Base-by-base conservation (phyloP, 768 basidiomycete genomes). In the Coprinopsis cinerea region DNA sequence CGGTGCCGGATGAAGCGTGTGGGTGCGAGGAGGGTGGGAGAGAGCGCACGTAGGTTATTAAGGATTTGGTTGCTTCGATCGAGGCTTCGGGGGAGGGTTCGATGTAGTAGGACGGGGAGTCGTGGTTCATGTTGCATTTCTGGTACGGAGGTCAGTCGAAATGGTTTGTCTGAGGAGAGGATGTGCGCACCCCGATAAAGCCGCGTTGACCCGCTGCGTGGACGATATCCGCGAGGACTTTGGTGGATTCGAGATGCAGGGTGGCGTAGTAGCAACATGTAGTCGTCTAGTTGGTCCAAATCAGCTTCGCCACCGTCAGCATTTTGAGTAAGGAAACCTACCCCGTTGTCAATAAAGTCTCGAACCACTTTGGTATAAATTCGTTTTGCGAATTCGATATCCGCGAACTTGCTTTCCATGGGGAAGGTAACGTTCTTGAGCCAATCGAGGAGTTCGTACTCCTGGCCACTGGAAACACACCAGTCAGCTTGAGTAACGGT, bases 181-280 rank as follows among this genome's bases (percentile, higher is more conserved):
- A 40, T 35, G 30, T 58, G 71, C 83, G 48, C 70, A 91, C 90
- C 50, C 91, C 91, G 22, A 93, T 78, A 57, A 92, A 89, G 0
- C 87, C 91, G 20, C 90, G 77, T 63, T 92, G 91, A 23, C 89
- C 89, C 79, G 51, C 51, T 27, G 48, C 35, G 55, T 82, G 76
- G 9, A 86, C 77, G 27, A 88, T 77, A 35, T 91, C 82, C 1
- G 89, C 93, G 4, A 98, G 78, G 28, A 79, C 67, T 68, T 87
- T 90, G 6, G 91, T 92, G 0, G 85, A 78, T 49, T 87, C 84
- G 22, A 84, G 68, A 63, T 98, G 92, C 13, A 93, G 65, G 1
- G 82, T 85, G 6, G 82, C 90, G 61, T 90, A 95, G 65, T 94
- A 96, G 63, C 91, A 96, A 59, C 84, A 90, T 0, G 94, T 96